Conservation (phyloP, 768 basidiomycete species). For the Kwoniella europaea region DNA sequence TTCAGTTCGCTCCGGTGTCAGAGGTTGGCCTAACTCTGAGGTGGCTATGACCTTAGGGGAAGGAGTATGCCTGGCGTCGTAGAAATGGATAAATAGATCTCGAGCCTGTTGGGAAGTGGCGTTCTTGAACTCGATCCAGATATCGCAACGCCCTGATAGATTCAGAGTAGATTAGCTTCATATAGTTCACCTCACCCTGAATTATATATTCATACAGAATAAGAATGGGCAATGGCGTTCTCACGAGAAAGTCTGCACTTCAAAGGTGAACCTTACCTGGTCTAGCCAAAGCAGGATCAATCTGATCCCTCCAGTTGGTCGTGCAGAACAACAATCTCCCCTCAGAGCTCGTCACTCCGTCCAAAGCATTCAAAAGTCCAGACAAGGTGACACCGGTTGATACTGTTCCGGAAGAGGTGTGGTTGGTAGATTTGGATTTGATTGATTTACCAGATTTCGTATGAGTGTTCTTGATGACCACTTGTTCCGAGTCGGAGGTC, state of each 20-base stretch:
- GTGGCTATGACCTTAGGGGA: no score
- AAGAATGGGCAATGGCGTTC: no score
- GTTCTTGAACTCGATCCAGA: slow-evolving; percentile 85
- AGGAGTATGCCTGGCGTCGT: not conserved
- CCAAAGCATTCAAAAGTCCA: slow-evolving; percentile 21
- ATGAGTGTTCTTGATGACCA: no score
- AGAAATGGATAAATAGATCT: slow-evolving; percentile 41
- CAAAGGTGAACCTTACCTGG: not conserved
- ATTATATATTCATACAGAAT: no score
- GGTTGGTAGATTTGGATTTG: no score
- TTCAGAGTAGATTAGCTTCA: not conserved
- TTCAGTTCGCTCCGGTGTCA: not conserved
- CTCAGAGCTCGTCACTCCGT: slow-evolving; percentile 18
- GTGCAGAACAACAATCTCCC: slow-evolving; percentile 21
- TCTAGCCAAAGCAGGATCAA: slow-evolving; percentile 10
- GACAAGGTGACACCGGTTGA: slow-evolving; percentile 10
- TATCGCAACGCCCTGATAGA: slow-evolving; percentile 65
- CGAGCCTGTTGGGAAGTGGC: slow-evolving; percentile 69
- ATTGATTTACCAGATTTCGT: slow-evolving; percentile 23
- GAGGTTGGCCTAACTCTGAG: not conserved
- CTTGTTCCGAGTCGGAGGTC: no score
- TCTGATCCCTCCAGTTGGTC: slow-evolving; percentile 3
- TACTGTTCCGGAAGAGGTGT: no score
- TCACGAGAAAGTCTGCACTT: no score
- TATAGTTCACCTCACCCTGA: no score